These are phyloP conservation scores for Diutina pseudorugosa DNA, from an alignment of 1,139 yeast species.

Conservation along the genomic window DNA sequence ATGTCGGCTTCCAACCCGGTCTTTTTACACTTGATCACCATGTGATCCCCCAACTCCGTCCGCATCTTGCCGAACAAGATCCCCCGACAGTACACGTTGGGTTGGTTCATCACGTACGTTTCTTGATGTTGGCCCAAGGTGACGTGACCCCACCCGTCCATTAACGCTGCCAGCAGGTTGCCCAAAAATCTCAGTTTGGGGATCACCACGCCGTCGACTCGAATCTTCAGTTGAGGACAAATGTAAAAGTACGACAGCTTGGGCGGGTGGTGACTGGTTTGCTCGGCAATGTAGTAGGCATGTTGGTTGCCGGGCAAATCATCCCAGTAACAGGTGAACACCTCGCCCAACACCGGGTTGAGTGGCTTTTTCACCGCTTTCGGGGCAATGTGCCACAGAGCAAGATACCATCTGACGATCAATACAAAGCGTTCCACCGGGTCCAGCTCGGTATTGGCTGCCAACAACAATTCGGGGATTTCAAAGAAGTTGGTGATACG, in stretches of 20 bases:
- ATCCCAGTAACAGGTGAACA: slow-evolving; percentile 88
- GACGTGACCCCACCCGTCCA: slow-evolving; percentile 81
- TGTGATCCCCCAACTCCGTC: slow-evolving; percentile 86
- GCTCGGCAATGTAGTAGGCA: slow-evolving; percentile 85
- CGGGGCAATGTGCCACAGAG: slow-evolving; percentile 97
- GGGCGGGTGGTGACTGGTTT: slow-evolving; percentile 98
- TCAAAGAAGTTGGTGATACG: slow-evolving; percentile 84
- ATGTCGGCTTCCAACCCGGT: slow-evolving; percentile 62
- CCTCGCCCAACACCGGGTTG: slow-evolving; percentile 88
- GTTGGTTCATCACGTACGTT: slow-evolving; percentile 72
- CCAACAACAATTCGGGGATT: slow-evolving; percentile 63
- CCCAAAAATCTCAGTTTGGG: slow-evolving; percentile 88
- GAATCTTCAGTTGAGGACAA: slow-evolving; percentile 68
- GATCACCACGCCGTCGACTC: slow-evolving; percentile 79
- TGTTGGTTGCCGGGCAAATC: slow-evolving; percentile 45
- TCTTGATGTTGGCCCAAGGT: slow-evolving; percentile 49
- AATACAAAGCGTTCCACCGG: slow-evolving; percentile 56
- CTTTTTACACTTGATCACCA: slow-evolving; percentile 55
- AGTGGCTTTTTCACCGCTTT: slow-evolving; percentile 96
- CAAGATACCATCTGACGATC: slow-evolving; percentile 77
- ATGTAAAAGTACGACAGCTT: slow-evolving; percentile 85
- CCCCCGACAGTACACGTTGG: slow-evolving; percentile 93
- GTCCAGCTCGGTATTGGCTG: slow-evolving; percentile 52
- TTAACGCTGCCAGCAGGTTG: slow-evolving; percentile 90
- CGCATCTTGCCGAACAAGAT: slow-evolving; percentile 81